These are phyloP conservation scores for Akanthomyces dipterigenus DNA, from an alignment of 2,329 filamentous ascomycete species.

Conservation along the genomic window DNA sequence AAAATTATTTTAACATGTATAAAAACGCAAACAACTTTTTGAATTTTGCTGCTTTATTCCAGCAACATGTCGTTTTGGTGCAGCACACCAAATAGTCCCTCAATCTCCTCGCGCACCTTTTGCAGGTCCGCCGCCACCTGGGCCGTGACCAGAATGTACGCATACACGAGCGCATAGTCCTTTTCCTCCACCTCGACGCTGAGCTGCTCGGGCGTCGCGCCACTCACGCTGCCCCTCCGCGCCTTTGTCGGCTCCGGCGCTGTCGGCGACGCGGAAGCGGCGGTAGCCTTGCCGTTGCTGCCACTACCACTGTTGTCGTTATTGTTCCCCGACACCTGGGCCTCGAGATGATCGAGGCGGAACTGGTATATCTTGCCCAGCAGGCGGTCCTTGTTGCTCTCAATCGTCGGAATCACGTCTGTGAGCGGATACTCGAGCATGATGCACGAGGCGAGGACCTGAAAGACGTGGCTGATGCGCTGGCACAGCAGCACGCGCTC, in stretches of 20 bases:
- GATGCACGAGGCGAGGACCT: conserved; percentile 84
- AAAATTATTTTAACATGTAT: too few species aligned
- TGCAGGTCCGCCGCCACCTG: conserved; percentile 60
- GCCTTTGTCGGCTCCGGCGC: not conserved
- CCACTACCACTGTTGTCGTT: conserved; percentile 12
- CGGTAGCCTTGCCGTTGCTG: conserved; percentile 15
- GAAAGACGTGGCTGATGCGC: conserved; percentile 80
- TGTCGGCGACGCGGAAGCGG: conserved; percentile 15
- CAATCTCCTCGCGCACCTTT: conserved; percentile 54
- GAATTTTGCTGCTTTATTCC: conserved; percentile 31
- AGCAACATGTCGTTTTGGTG: conserved; percentile 53
- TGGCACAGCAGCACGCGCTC: conserved; percentile 78
- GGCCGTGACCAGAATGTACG: conserved; percentile 68
- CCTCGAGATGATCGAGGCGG: conserved; percentile 56
- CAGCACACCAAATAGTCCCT: conserved; percentile 56
- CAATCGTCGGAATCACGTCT: conserved; percentile 78
- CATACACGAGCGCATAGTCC: conserved; percentile 89
- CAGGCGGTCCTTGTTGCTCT: conserved; percentile 71
- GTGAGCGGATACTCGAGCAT: conserved; percentile 92
- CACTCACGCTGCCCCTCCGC: not conserved
- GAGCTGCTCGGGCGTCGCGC: conserved; percentile 15
- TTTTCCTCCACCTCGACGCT: conserved; percentile 43
- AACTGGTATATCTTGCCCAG: conserved; percentile 86
- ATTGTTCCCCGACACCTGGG: conserved; percentile 23
- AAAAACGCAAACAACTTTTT: too few species aligned